Percentiles rank a stretch among this genome's conserved stretches.
These are phyloP conservation scores for Pyrrhoderma noxium DNA, from an alignment of 1,284 basidiomycete species.

Conservation along the genomic window DNA sequence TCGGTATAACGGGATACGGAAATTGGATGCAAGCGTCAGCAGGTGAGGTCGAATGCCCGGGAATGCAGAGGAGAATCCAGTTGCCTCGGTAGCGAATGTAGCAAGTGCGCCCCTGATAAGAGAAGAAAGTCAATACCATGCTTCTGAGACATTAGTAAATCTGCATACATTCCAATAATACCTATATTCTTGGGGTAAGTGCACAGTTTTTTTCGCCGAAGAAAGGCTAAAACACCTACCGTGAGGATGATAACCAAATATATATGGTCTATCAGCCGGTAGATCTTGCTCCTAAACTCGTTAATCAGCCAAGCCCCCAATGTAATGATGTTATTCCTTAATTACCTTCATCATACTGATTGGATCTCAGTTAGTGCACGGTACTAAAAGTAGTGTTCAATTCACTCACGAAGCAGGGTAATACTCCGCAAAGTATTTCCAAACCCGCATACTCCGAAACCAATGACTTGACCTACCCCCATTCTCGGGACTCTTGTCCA, in stretches of 20 bases:
- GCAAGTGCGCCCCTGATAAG: conserved; percentile 77
- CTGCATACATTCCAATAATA: conserved; percentile 75
- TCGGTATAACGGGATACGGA: conserved; percentile 77
- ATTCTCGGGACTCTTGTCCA: conserved; percentile 72
- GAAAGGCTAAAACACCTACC: conserved; percentile 41
- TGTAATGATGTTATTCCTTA: conserved; percentile 1
- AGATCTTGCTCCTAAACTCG: conserved; percentile 71
- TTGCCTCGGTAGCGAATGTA: conserved; percentile 94
- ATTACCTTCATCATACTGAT: background rate
- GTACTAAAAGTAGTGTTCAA: conserved; percentile 2
- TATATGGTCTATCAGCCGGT: conserved; percentile 84
- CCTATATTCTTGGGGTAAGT: conserved; percentile 33
- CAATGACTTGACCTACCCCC: conserved; percentile 77
- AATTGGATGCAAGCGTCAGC: conserved; percentile 86
- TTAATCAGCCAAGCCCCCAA: background rate
- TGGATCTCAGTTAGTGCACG: background rate
- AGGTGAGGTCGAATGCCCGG: conserved; percentile 92
- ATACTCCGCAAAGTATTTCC: conserved; percentile 87
- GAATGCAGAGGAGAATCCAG: conserved; percentile 86
- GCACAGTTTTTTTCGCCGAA: background rate
- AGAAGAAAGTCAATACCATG: background rate
- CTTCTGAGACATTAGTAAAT: background rate
- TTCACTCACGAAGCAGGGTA: conserved; percentile 83
- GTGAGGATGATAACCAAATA: conserved; percentile 97
- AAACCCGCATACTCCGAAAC: conserved; percentile 67